A percentile compares a stretch with the other conserved stretches of the same genome.
phyloP scores from a whole-genome alignment of 164 flowering plant genomes.

The Kingdonia uniflora region DNA sequence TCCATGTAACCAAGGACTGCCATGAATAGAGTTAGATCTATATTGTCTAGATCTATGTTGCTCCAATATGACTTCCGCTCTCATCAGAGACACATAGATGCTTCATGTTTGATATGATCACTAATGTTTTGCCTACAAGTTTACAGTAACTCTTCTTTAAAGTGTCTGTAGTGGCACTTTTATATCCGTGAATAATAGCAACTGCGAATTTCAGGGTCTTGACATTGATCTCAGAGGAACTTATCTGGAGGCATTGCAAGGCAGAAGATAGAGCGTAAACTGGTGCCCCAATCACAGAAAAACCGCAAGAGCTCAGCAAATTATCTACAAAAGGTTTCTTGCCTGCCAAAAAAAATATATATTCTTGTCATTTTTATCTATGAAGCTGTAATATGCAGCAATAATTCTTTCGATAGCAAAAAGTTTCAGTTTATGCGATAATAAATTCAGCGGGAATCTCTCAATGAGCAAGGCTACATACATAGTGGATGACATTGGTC shows the following conservation, averaged over 20 bases:
- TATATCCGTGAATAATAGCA: slow-evolving; percentile 31
- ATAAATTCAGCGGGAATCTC: slow-evolving; percentile 59
- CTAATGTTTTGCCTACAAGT: slow-evolving; percentile 52
- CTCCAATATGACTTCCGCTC: slow-evolving; percentile 51
- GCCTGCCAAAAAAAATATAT: too few relatives aligned
- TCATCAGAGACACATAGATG: slow-evolving; percentile 44
- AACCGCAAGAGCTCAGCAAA: slow-evolving; percentile 16
- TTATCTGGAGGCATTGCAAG: slow-evolving; percentile 39
- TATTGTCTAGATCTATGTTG: slow-evolving; percentile 55
- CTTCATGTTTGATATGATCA: slow-evolving; percentile 48
- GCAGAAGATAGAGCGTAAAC: slow-evolving; percentile 53
- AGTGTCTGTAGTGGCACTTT: slow-evolving; percentile 20
- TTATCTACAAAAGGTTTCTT: slow-evolving; percentile 8
- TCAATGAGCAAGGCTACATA: slow-evolving; percentile 58
- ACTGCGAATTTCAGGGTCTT: slow-evolving; percentile 53
- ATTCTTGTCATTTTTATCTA: slow-evolving; percentile 40
- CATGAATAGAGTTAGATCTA: slow-evolving; percentile 57
- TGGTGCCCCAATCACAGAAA: slow-evolving; percentile 34
- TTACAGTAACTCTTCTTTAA: slow-evolving; percentile 25
- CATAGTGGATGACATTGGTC: slow-evolving; percentile 28
- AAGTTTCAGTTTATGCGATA: slow-evolving; percentile 43
- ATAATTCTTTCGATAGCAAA: slow-evolving; percentile 36
- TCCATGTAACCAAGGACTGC: slow-evolving; percentile 56
- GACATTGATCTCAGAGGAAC: slow-evolving; percentile 32
- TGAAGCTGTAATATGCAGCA: slow-evolving; percentile 35